phyloP scores from a whole-genome alignment of 106 monocot species.

The Apostasia ramifera region DNA sequence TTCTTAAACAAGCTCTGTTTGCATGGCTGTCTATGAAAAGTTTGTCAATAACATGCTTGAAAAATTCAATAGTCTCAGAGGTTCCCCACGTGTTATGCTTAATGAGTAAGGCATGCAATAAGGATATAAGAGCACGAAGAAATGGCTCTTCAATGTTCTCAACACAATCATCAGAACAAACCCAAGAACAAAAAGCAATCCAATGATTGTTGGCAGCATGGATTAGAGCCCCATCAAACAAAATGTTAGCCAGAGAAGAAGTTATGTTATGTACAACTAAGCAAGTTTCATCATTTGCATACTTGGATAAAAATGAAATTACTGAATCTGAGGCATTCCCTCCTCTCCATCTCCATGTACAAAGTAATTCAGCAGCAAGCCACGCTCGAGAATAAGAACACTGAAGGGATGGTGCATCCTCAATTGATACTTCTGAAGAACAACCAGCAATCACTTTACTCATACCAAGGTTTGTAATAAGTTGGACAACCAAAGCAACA shows the following conservation, averaged over 20 bases:
- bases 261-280: constrained; percentile 15
- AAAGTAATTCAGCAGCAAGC: constrained; percentile 91
- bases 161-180: constrained; percentile 51
- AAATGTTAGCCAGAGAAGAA: constrained; percentile 36
- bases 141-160: constrained; percentile 63
- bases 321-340: constrained; percentile 48
- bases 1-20: constrained; percentile 53
- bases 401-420: constrained; percentile 7
- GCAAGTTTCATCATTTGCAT: constrained; percentile 28
- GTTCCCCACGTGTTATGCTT: constrained; percentile 46
- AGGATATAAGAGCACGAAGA: constrained; percentile 60
- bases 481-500: constrained; percentile 64
- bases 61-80: constrained; percentile 44
- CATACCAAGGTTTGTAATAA: constrained; percentile 58
- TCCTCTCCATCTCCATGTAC: constrained; percentile 79
- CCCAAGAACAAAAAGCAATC: constrained; percentile 62
- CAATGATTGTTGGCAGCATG: constrained; percentile 23
- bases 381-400: constrained; percentile 50
- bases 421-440: constrained; percentile 6
- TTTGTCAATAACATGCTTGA: constrained; percentile 44
- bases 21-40: constrained; percentile 27
- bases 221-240: constrained; percentile 58
- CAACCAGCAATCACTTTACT: constrained; percentile 46
- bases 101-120: constrained; percentile 40
- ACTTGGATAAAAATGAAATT: constrained; percentile 49